Conservation (phyloP, 768 basidiomycete genomes). For the Tremella yokohamensis region DNA sequence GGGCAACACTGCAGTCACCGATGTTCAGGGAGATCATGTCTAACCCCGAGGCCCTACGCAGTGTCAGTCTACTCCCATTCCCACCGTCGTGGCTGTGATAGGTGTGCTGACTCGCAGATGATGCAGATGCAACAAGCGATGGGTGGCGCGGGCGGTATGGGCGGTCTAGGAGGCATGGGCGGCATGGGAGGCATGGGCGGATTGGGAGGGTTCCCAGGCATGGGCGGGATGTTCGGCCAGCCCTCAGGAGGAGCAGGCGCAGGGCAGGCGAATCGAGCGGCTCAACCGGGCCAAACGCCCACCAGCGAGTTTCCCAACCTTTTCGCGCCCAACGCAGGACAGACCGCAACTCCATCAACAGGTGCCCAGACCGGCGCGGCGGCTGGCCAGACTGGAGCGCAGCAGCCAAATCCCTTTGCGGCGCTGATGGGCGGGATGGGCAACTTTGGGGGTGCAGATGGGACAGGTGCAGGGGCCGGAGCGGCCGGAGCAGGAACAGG, state of each 20-base stretch:
- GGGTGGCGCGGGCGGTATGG: constrained; percentile 30
- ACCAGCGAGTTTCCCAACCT: constrained; percentile 42
- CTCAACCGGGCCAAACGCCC: constrained; percentile 8
- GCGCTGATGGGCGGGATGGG: constrained; percentile 5
- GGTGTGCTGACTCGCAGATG: constrained; percentile 32
- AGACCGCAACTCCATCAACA: constrained; percentile 3
- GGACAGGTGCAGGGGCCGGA: constrained; percentile 3
- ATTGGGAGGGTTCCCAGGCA: constrained; percentile 14
- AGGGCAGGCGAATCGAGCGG: constrained; percentile 12
- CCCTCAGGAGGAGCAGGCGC: constrained; percentile 6
- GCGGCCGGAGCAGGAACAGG: constrained; percentile 1
- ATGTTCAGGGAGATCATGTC: constrained; percentile 66
- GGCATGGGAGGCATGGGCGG: constrained; percentile 26
- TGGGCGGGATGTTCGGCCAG: constrained; percentile 17
- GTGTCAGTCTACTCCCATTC: constrained; percentile 19
- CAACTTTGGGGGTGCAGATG: background rate
- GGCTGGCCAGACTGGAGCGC: constrained; percentile 4
- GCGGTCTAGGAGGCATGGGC: constrained; percentile 21
- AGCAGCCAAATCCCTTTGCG: constrained; percentile 11
- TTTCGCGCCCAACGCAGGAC: constrained; percentile 27
- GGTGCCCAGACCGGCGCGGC: constrained; percentile 3
- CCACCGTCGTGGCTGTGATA: background rate
- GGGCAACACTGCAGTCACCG: constrained; percentile 67
- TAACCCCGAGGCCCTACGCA: constrained; percentile 41
- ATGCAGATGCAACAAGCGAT: constrained; percentile 46